Conservation (phyloP, 1,139 yeast species). For the Candida smagusa region DNA sequence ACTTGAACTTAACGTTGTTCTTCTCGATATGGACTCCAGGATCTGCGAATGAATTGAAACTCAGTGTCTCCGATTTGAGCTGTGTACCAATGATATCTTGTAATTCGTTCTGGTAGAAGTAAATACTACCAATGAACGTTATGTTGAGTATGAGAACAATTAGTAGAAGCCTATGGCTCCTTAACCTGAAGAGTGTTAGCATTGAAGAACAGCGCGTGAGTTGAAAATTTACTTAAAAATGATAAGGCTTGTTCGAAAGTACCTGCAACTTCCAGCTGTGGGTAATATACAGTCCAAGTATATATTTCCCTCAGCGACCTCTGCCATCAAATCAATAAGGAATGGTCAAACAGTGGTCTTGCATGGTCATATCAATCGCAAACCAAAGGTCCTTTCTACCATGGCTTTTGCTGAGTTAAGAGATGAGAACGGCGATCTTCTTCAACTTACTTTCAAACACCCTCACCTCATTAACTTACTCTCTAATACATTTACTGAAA, state of each 20-base stretch:
- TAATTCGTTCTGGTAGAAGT: no score
- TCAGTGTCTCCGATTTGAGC: no score
- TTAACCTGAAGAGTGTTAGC: background rate
- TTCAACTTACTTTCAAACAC: constrained; percentile 57
- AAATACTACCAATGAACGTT: background rate
- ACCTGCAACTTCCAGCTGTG: constrained; percentile 1
- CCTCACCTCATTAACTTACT: constrained; percentile 45
- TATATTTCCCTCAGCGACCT: constrained; percentile 6
- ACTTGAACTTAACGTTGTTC: constrained; percentile 34
- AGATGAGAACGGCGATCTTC: constrained; percentile 63
- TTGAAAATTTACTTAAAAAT: no score
- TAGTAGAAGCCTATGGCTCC: background rate
- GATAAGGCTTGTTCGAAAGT: no score
- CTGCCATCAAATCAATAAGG: constrained; percentile 1
- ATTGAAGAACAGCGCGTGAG: no score
- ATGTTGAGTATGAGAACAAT: constrained; percentile 1
- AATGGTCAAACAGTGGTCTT: constrained; percentile 29
- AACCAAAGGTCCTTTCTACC: constrained; percentile 50
- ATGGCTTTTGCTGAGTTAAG: constrained; percentile 71
- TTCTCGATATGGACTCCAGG: constrained; percentile 13
- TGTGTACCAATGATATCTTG: no score
- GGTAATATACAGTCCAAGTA: constrained; percentile 6
- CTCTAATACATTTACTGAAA: constrained; percentile 58
- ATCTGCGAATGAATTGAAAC: no score
- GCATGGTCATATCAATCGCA: constrained; percentile 80